Conservation (phyloP, 1,284 basidiomycete species). For the Tilletia caries region DNA sequence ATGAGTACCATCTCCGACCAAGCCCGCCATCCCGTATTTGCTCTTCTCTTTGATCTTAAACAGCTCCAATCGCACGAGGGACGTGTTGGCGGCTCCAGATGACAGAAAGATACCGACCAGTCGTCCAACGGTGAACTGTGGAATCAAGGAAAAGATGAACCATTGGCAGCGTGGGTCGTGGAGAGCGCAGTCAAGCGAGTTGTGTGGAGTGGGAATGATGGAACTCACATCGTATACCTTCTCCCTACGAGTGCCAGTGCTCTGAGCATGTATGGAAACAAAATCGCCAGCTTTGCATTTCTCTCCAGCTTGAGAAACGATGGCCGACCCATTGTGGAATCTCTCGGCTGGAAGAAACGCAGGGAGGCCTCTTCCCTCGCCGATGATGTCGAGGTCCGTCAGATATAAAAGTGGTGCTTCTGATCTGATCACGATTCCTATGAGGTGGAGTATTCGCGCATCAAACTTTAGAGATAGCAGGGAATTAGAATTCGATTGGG, state of each 20-base stretch:
- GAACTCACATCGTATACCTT: not conserved
- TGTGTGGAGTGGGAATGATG: not conserved
- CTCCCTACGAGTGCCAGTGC: too few species aligned
- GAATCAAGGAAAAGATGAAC: not conserved
- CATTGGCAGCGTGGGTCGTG: not conserved
- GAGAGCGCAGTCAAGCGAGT: not conserved
- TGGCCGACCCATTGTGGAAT: not conserved
- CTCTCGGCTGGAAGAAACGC: not conserved
- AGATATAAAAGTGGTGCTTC: not conserved
- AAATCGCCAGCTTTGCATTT: not conserved
- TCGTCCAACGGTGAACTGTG: not conserved
- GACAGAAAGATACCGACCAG: not conserved
- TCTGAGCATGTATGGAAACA: not conserved
- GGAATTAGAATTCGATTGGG: not conserved
- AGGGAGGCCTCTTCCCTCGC: not conserved
- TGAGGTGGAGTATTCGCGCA: too few species aligned
- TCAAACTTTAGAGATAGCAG: not conserved
- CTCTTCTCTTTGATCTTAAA: not conserved
- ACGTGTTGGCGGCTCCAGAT: not conserved
- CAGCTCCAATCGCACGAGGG: not conserved
- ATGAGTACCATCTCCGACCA: not conserved
- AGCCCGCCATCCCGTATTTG: not conserved
- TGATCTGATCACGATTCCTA: too few species aligned
- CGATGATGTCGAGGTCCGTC: not conserved
- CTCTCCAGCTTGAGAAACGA: not conserved